phyloP scores from a whole-genome alignment of 352 stramenopile species.

The Pythium monospermum region DNA sequence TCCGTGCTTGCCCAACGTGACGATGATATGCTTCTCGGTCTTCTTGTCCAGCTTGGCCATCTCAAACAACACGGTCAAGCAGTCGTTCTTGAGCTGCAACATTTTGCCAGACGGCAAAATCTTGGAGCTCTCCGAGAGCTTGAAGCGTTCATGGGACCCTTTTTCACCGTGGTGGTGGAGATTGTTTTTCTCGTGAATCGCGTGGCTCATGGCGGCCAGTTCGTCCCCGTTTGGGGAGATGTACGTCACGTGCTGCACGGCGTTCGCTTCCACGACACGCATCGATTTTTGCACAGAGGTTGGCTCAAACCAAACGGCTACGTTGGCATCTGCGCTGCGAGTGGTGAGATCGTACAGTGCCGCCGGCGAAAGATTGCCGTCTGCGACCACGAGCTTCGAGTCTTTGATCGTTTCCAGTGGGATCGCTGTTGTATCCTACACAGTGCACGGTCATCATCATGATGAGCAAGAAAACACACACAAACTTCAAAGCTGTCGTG shows the following conservation, averaged over 20 bases:
- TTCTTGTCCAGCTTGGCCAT: conserved; percentile 51
- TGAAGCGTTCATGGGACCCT: conserved; percentile 39
- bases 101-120: conserved; percentile 41
- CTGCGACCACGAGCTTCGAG: conserved; percentile 57
- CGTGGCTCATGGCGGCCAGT: conserved; percentile 59
- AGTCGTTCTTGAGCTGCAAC: conserved; percentile 58
- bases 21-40: conserved; percentile 60
- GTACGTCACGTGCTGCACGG: conserved; percentile 49
- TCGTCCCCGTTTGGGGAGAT: conserved; percentile 80
- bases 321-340: conserved; percentile 30
- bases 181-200: conserved; percentile 40
- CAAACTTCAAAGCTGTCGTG: too few species aligned
- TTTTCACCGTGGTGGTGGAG: conserved; percentile 18
- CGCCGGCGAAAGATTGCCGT: conserved; percentile 65
- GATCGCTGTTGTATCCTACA: conserved; percentile 40
- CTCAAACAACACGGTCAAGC: conserved; percentile 59
- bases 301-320: conserved; percentile 79
- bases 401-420: conserved; percentile 41
- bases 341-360: conserved; percentile 43
- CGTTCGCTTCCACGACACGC: conserved; percentile 46
- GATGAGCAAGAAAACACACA: too few species aligned
- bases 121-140: conserved; percentile 35
- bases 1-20: conserved; percentile 75
- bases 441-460: too few species aligned
- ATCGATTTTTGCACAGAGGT: conserved; percentile 81